phyloP scores from a whole-genome alignment of 2,329 filamentous ascomycete genomes.

The Colletotrichum lindemuthianum region DNA sequence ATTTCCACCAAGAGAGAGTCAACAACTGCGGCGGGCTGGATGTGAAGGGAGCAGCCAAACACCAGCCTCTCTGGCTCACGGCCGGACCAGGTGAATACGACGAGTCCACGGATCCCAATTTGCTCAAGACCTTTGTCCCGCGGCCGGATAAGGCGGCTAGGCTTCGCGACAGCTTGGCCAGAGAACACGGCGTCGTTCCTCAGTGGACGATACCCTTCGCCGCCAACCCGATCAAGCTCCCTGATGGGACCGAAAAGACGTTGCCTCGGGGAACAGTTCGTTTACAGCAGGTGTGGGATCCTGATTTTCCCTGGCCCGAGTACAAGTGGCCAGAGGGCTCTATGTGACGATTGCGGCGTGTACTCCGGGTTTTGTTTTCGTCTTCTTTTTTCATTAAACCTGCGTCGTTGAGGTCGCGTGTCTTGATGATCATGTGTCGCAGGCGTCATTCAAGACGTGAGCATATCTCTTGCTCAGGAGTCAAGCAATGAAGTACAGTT shows the following conservation, averaged over 20 bases:
- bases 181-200: constrained; percentile 4
- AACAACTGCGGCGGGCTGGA: constrained; percentile 21
- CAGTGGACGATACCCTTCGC: neutral
- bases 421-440: too few species aligned
- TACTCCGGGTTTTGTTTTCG: too few species aligned
- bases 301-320: constrained; percentile 31
- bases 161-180: neutral
- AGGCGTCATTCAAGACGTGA: too few species aligned
- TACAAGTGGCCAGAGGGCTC: constrained; percentile 13
- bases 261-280: constrained; percentile 38
- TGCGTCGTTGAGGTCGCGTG: too few species aligned
- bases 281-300: constrained; percentile 35
- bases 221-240: constrained; percentile 16
- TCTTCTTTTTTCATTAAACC: neutral
- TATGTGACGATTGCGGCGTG: neutral
- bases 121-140: neutral
- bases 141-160: constrained; percentile 1
- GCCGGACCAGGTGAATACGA: constrained; percentile 40
- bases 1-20: constrained; percentile 35
- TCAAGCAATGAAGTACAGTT: too few species aligned
- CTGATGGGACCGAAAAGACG: constrained; percentile 36
- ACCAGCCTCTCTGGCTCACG: constrained; percentile 22
- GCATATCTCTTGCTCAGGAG: too few species aligned
- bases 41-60: constrained; percentile 22
- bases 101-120: constrained; percentile 34